Percentiles rank a stretch among this genome's conserved stretches.
Conservation (phyloP, 2,329 filamentous ascomycete genomes). For the Neonectria magnoliae region DNA sequence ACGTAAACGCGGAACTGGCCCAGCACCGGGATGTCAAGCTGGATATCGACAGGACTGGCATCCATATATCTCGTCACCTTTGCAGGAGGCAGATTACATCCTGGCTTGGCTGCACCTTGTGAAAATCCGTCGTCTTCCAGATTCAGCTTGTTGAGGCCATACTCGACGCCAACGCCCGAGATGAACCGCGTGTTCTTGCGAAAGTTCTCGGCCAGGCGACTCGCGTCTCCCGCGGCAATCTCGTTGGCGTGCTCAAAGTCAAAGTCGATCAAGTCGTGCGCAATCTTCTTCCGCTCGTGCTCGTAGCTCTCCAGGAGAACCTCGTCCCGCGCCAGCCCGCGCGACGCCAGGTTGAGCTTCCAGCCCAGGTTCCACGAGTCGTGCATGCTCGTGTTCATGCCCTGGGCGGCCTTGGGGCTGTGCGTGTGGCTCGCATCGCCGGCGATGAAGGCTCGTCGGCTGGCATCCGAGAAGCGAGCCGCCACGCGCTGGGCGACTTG, state of each 20-base stretch:
- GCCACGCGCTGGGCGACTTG: conserved; percentile 76
- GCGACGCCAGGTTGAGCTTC: conserved; percentile 61
- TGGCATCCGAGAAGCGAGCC: conserved; percentile 70
- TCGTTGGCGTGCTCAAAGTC: conserved; percentile 66
- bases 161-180: conserved; percentile 73
- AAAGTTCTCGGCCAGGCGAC: conserved; percentile 72
- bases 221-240: conserved; percentile 69
- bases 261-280: conserved; percentile 66
- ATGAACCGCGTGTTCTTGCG: conserved; percentile 76
- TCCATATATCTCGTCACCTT: conserved; percentile 78
- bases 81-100: conserved; percentile 69
- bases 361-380: conserved; percentile 69
- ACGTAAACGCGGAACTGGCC: conserved; percentile 81
- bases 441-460: conserved; percentile 70
- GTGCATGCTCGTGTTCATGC: conserved; percentile 68
- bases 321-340: conserved; percentile 62
- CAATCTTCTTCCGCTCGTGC: conserved; percentile 68
- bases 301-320: conserved; percentile 68
- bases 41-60: conserved; percentile 78
- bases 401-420: conserved; percentile 75
- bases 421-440: conserved; percentile 77
- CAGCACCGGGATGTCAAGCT: conserved; percentile 79
- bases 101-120: conserved; percentile 59
- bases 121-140: conserved; percentile 42
- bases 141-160: conserved; percentile 61